Evolutionary conservation across 176 grass and related monocot species (phyloP), one percentile per base, ranked within the genome.

Genomic region (Coix lacrymajobi): DNA sequence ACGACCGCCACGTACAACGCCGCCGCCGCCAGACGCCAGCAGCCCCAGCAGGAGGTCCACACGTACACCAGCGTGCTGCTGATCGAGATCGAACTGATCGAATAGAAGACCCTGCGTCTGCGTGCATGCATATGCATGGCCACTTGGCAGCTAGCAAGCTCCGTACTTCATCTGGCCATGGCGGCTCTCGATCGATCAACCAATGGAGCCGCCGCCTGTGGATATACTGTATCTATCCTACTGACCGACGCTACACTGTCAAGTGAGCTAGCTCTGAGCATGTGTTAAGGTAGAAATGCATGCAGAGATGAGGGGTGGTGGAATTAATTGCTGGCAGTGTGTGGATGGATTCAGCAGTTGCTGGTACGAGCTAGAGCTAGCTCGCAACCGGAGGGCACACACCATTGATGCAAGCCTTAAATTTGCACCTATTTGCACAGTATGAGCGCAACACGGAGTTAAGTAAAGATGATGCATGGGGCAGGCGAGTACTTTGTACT

Each of bases 391-490:
- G 75, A 57, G 57, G 78, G 56, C 61, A 67, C 57, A 73, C 71
- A 3, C 72, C 83, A 89, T 72, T 82, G 78, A 78, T 89, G 78
- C 66, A 82, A 48, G 78, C 88, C 56, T 86, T 89, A 58, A 82
- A 65, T 82, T 77, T 78, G 72, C 78, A 76, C 75, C 83, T 86
- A 51, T 67, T 86, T 83, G 73, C 79, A 86, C 88, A 78, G 72
- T 86, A 39, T 66, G 17, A 78, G 73, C 52, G 75, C 40, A 82
- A 57, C 78, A 82, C 70, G 17, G 52, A 86, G 15, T 78, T 72
- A 82, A 73, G 83, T 67, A 57, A 78, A n/a, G n/a, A n/a, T n/a
- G 46, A 25, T 76, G 65, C 26, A 72, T 48, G 41, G 41, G 39
- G 11, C 36, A 38, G 48, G 29, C n/a, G 71, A 74, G 71, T 74